These are phyloP conservation scores for Magnaporthiopsis incrustans DNA, from an alignment of 2,329 filamentous ascomycete species.

Conservation along the genomic window DNA sequence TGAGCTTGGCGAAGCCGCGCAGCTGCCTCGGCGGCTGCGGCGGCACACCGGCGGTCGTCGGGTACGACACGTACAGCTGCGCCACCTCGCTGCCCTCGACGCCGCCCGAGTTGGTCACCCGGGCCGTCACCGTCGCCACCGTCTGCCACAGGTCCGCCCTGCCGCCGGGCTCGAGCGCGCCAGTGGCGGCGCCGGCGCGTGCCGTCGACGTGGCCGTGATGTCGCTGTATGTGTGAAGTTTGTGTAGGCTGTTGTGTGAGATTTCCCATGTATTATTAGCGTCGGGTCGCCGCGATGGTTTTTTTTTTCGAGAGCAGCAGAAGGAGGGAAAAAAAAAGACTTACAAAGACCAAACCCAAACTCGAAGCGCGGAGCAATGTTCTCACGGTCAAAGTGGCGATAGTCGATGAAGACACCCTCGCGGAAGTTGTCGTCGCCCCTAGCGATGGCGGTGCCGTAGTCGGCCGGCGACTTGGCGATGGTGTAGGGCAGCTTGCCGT, in stretches of 20 bases:
- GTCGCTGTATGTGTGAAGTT: constrained; percentile 51
- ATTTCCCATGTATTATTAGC: not conserved
- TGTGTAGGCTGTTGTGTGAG: constrained; percentile 59
- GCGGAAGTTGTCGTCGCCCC: constrained; percentile 41
- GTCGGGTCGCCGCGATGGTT: not conserved
- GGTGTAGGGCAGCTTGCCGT: constrained; percentile 42
- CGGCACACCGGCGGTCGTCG: constrained; percentile 24
- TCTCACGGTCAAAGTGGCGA: constrained; percentile 50
- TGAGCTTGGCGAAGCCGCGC: constrained; percentile 54
- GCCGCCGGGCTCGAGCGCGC: constrained; percentile 33
- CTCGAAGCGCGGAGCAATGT: constrained; percentile 51
- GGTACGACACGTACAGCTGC: constrained; percentile 48
- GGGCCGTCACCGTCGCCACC: constrained; percentile 44
- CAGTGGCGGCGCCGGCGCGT: constrained; percentile 30
- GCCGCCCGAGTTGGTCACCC: constrained; percentile 56
- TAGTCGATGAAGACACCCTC: constrained; percentile 60
- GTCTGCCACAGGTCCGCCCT: constrained; percentile 36
- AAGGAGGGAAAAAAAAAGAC: constrained; percentile 12
- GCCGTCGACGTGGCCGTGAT: constrained; percentile 33
- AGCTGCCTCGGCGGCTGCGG: constrained; percentile 41
- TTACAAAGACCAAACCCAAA: constrained; percentile 56
- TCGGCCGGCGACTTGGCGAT: constrained; percentile 39
- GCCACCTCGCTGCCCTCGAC: constrained; percentile 56
- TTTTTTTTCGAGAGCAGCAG: not conserved
- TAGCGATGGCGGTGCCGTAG: constrained; percentile 30